These are phyloP conservation scores for Kandelia obovata DNA, from an alignment of 345 rosid genomes.

Conservation along the genomic window DNA sequence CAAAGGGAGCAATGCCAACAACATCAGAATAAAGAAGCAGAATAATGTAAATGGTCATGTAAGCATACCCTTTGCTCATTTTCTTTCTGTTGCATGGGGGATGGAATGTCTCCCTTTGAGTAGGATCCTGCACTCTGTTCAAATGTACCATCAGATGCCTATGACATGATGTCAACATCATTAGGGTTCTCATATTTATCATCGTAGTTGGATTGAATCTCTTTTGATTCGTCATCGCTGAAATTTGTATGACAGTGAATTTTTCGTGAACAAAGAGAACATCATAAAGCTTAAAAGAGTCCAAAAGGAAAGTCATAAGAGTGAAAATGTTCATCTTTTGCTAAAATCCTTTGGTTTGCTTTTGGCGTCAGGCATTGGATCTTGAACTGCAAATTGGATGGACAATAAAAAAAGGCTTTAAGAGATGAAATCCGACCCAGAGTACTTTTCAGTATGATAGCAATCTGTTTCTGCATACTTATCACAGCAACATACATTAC, in stretches of 20 bases:
- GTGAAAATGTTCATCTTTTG: not conserved
- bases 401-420: not conserved
- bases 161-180: conserved; percentile 33
- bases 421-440: too few species aligned
- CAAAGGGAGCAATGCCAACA: not conserved
- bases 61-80: conserved; percentile 27
- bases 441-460: too few species aligned
- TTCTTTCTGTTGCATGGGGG: conserved; percentile 22
- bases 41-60: not conserved
- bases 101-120: conserved; percentile 26
- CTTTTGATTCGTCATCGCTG: conserved; percentile 32
- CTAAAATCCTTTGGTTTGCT: conserved; percentile 34
- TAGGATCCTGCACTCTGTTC: conserved; percentile 19
- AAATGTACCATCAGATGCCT: conserved; percentile 22
- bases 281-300: not conserved
- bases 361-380: conserved; percentile 51
- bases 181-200: conserved; percentile 17
- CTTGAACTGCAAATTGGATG: conserved; percentile 37
- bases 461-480: not conserved
- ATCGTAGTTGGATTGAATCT: too few species aligned
- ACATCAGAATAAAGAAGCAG: not conserved
- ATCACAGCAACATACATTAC: not conserved
- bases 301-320: not conserved
- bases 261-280: not conserved
- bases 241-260: not conserved